These are phyloP conservation scores for Penicillium sp. DNA, from an alignment of 2,329 filamentous ascomycete genomes.

Conservation along the genomic window DNA sequence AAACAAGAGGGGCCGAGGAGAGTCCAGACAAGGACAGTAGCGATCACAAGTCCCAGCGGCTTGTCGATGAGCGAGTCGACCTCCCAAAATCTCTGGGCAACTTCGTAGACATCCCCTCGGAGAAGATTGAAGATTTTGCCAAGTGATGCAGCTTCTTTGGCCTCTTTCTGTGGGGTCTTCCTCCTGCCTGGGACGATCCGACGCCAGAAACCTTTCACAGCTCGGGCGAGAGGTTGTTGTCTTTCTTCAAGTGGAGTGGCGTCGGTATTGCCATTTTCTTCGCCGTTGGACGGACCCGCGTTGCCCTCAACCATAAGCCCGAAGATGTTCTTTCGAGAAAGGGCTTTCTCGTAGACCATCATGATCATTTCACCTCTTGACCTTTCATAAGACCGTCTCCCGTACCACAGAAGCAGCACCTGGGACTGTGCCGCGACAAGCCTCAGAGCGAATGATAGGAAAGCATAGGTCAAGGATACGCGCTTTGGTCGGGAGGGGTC, in stretches of 20 bases:
- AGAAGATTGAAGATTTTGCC: slow-evolving; percentile 89
- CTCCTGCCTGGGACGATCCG: slow-evolving; percentile 25
- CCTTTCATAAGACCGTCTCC: slow-evolving; percentile 77
- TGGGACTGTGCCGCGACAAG: slow-evolving; percentile 61
- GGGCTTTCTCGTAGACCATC: slow-evolving; percentile 75
- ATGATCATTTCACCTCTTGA: slow-evolving; percentile 82
- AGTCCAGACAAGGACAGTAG: slow-evolving; percentile 68
- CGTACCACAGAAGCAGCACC: slow-evolving; percentile 74
- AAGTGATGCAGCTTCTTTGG: slow-evolving; percentile 66
- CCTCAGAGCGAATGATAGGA: slow-evolving; percentile 58
- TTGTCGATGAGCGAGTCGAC: slow-evolving; percentile 71
- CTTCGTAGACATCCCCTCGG: slow-evolving; percentile 51
- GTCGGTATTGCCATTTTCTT: slow-evolving; percentile 13
- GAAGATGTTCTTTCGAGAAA: slow-evolving; percentile 60
- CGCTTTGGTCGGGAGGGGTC: slow-evolving; percentile 49
- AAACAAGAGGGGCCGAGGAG: slow-evolving; percentile 78
- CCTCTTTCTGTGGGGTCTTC: slow-evolving; percentile 27
- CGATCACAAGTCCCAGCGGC: slow-evolving; percentile 71
- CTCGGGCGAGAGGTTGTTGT: slow-evolving; percentile 14
- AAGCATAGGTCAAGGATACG: slow-evolving; percentile 63
- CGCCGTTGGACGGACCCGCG: slow-evolving; percentile 19
- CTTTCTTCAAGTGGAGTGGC: slow-evolving; percentile 11
- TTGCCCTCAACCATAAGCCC: slow-evolving; percentile 32
- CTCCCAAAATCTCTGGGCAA: slow-evolving; percentile 70
- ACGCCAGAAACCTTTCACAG: slow-evolving; percentile 27